phyloP scores from a whole-genome alignment of 108 stramenopile species.

The Nitzschia sp. region DNA sequence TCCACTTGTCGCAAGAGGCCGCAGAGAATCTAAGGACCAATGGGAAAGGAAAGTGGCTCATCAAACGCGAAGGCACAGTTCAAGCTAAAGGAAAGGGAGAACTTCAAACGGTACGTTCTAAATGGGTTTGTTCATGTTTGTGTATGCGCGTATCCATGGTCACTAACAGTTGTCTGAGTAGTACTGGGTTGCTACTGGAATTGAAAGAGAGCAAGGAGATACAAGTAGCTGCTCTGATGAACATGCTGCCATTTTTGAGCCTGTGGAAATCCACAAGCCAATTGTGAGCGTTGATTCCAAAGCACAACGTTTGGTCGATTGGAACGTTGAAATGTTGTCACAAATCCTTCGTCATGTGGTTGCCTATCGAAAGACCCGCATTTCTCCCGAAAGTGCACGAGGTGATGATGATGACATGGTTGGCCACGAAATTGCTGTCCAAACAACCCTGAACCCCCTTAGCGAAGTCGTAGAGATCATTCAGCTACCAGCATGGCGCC shows the following conservation, averaged over 20 bases:
- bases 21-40: conserved; percentile 23
- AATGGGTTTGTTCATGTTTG: background rate
- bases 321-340: conserved; percentile 7
- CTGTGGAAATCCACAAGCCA: background rate
- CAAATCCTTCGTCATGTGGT: background rate
- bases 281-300: background rate
- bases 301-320: conserved; percentile 6
- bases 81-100: conserved; percentile 36
- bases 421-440: background rate
- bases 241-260: background rate
- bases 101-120: background rate
- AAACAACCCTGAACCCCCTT: conserved; percentile 16
- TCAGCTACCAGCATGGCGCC: conserved; percentile 31
- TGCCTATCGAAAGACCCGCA: background rate
- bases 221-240: no score
- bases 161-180: background rate
- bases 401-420: background rate
- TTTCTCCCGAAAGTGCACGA: background rate
- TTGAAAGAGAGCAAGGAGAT: background rate
- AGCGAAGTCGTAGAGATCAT: conserved; percentile 40
- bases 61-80: conserved; percentile 20
- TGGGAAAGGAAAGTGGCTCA: conserved; percentile 26
- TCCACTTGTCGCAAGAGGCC: conserved; percentile 28
- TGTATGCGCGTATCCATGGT: background rate
- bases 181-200: background rate